phyloP scores from a whole-genome alignment of 2,329 filamentous ascomycete species.

The Penicillium nordicum region DNA sequence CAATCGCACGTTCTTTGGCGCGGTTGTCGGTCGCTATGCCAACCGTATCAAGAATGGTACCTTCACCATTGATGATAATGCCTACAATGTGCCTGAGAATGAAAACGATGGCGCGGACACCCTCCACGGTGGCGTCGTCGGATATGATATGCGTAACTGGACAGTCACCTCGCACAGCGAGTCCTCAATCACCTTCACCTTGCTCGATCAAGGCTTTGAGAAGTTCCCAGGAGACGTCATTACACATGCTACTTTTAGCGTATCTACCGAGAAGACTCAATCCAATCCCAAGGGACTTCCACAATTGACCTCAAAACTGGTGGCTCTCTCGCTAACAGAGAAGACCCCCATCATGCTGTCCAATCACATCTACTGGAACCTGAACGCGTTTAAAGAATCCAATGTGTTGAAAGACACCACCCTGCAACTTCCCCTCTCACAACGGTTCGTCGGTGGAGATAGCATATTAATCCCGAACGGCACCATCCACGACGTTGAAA shows the following conservation, averaged over 20 bases:
- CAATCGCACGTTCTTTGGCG: constrained; percentile 48
- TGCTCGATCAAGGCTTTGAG: constrained; percentile 44
- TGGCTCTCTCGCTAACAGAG: constrained; percentile 45
- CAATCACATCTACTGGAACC: constrained; percentile 53
- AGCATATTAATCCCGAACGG: constrained; percentile 72
- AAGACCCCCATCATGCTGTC: constrained; percentile 51
- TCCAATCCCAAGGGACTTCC: constrained; percentile 42
- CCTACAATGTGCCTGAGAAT: constrained; percentile 50
- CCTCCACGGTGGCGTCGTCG: constrained; percentile 50
- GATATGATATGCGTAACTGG: constrained; percentile 51
- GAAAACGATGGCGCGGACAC: constrained; percentile 52
- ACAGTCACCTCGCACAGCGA: constrained; percentile 43
- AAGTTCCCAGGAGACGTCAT: constrained; percentile 48
- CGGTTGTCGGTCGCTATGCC: constrained; percentile 52
- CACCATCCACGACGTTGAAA: constrained; percentile 70
- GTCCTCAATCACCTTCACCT: constrained; percentile 46
- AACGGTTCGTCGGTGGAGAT: constrained; percentile 47
- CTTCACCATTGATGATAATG: constrained; percentile 48
- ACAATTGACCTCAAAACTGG: constrained; percentile 43
- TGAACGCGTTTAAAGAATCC: constrained; percentile 47
- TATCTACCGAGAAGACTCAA: constrained; percentile 35
- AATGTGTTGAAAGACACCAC: constrained; percentile 45
- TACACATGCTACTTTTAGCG: constrained; percentile 46
- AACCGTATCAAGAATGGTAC: constrained; percentile 57
- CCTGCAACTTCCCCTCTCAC: constrained; percentile 46